phyloP scores from a whole-genome alignment of 441 rosid genomes.

The Hypseocharis bilobata region DNA sequence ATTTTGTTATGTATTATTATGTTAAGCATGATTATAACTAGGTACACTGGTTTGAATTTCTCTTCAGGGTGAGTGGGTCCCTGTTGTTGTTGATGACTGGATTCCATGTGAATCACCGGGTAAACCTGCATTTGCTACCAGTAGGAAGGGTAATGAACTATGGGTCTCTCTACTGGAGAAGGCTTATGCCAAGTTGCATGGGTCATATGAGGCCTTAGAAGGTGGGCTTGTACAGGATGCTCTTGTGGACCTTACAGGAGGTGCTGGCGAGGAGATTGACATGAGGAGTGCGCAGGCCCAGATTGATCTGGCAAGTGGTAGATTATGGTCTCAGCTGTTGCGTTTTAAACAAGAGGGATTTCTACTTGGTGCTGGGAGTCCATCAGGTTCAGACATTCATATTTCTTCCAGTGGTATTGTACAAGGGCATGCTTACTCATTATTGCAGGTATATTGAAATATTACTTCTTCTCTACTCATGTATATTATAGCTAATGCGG shows the following conservation, averaged over 20 bases:
- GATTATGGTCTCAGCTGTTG: slow-evolving; percentile 95
- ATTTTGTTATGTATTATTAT: neutral
- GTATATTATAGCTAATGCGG: slow-evolving; percentile 12
- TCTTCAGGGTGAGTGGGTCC: slow-evolving; percentile 98
- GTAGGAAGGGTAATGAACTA: slow-evolving; percentile 79
- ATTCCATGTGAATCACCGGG: slow-evolving; percentile 95
- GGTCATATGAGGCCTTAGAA: slow-evolving; percentile 97
- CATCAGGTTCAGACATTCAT: slow-evolving; percentile 99
- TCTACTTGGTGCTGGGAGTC: slow-evolving; percentile 99
- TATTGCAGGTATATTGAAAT: slow-evolving; percentile 61
- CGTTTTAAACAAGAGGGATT: slow-evolving; percentile 98
- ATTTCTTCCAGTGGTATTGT: slow-evolving; percentile 98
- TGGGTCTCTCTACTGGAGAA: slow-evolving; percentile 98
- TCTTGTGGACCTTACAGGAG: slow-evolving; percentile 98
- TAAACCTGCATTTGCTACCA: slow-evolving; percentile 98
- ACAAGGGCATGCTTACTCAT: slow-evolving; percentile 98
- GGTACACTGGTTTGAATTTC: slow-evolving; percentile 18
- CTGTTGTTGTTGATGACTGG: slow-evolving; percentile 99
- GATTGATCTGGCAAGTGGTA: slow-evolving; percentile 98
- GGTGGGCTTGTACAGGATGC: slow-evolving; percentile 99
- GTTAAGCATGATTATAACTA: neutral
- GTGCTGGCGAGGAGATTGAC: slow-evolving; percentile 99
- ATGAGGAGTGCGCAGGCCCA: slow-evolving; percentile 98
- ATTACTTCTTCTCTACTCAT: slow-evolving; percentile 16
- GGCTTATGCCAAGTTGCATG: slow-evolving; percentile 98